Evolutionary conservation across 257 asterid species (phyloP), one percentile per base, ranked within the genome.

Genomic region (Henckelia pumila): DNA sequence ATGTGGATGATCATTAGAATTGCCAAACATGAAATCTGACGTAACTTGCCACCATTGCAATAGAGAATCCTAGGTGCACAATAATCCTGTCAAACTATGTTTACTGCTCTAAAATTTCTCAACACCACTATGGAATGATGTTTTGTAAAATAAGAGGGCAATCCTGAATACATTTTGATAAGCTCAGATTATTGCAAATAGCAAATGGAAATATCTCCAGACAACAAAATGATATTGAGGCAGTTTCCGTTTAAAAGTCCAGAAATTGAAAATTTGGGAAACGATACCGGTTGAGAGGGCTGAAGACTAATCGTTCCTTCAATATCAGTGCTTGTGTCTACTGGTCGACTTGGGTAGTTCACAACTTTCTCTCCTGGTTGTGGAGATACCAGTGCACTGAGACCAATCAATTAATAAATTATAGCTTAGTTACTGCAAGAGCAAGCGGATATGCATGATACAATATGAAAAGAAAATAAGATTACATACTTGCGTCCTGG

Each of bases 291-390:
- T 76, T 88, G 97, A 77, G 96, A 77, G 72, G 96, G 89, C 83
- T 93, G 99, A 69, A 93, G 94, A 74, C 95, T 93, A 55, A 85
- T 88, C 65, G 99, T 88, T 77, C 97, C 99, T 81, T 88, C 99
- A 72, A 93, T 88, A 81, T 93, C 99, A 20, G 91, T 90, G 60
- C 80, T 71, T 64, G 96, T 83, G 79, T 90, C 97, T 80, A 93
- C 97, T 25, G 99, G 99, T 67, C 99, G 92, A 74, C 68, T 83
- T 33, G 96, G 97, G 85, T 93, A 93, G 71, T 82, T 88, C 61
- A 93, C 94, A 59, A 86, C 82, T 88, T 93, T 93, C 81, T 90
- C 99, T 71, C 92, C 96, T 33, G 96, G 94, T 74, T 86, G 98
- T 59, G 90, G 89, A n/a, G 97, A 80, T 66, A 85, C 89, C 65